Evolutionary conservation across 768 basidiomycete species (phyloP), one percentile per base, ranked within the genome.

Genomic region (Russula abietina): DNA sequence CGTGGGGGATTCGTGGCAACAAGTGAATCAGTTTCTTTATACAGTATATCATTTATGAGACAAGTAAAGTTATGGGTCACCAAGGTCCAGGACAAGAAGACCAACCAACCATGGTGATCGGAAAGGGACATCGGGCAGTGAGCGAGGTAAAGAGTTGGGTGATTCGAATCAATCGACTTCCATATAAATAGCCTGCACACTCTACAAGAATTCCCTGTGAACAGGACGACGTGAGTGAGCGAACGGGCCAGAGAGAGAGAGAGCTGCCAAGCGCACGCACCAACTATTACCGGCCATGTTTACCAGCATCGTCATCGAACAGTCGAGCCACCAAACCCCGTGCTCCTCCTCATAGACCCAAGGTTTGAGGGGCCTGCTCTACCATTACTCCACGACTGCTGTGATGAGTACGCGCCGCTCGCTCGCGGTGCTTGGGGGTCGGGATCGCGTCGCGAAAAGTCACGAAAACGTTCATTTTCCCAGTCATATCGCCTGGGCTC

Each of bases 301-400:
- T n/a, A 16, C 22, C 4, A 19, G 12, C 36, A 19, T 12, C 43
- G 73, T 75, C 69, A 93, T 64, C 91, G 79, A 30, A 87, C 85
- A 64, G 74, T 84, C 4, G 91, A 89, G 30, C 91, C 85, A 33
- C 92, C 93, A 60, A 88, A 82, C 0, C 90, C 92, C 17, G 89
- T 89, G 70, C 89, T 90, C 39, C 82, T 77, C 71, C 91, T 81
- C 80, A 89, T 85, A 26, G 81, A 65, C 7, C 90, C 91, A 52
- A 90, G 69, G 70, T 79, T 83, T 28, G 88, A 89, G 17, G 88
- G 88, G 70, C 88, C 88, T 7, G 84, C 85, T 60, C 88, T 77
- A 69, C 88, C 85, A 22, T 17, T 55, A 45, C 54, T 38, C 53
- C 46, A 54, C 32, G 61, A 49, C 60, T 61, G 43, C 38, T 60